Base-by-base conservation (phyloP, 805 yeast species). In the Myxozyma udenii region DNA sequence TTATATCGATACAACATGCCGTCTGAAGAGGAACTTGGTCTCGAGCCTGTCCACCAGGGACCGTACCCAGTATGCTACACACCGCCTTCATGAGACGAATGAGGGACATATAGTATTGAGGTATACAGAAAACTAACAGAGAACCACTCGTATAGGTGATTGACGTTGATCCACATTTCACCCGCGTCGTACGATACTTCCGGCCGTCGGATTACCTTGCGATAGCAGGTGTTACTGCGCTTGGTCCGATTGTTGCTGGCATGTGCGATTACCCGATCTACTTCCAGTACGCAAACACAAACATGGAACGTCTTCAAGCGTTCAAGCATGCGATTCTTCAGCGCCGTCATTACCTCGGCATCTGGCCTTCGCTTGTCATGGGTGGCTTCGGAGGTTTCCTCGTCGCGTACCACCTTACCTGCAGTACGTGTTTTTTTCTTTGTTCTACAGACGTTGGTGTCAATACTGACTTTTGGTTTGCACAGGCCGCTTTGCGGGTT, bases 91-190 rank as follows among this genome's bases (percentile, higher is more conserved):
- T n/a, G n/a, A n/a, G n/a, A n/a, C n/a, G n/a, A 23, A 19, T 16
- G 18, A 23, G 19, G 25, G 36, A n/a, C 12, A 21, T 4, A 14
- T 14, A 3, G 21, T n/a, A 14, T 12, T n/a, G 32, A 33, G 19
- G 5, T 5, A 3, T 33, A 3, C 19, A 18, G 32, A 14, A 16
- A 9, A 30, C 23, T 14, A 16, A n/a, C n/a, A 12, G 18, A 9
- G n/a, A 24, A 7, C 16, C 24, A 35, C 32, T 6, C 25, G n/a
- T 4, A 18, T 35, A 55, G 79, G 63, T 76, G 49, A 87, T 87
- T 62, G 95, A 87, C 66, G 74, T 78, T 46, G 95, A 87, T 67
- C 95, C 95, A 26, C 81, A 81, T 58, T 85, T 87, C 70, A 64
- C 67, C 35, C 76, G 86, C 53, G 95, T 87, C 26, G 81, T 87